Base-by-base conservation (phyloP, 495 filamentous ascomycete species). In the Usnea hakonensis region DNA sequence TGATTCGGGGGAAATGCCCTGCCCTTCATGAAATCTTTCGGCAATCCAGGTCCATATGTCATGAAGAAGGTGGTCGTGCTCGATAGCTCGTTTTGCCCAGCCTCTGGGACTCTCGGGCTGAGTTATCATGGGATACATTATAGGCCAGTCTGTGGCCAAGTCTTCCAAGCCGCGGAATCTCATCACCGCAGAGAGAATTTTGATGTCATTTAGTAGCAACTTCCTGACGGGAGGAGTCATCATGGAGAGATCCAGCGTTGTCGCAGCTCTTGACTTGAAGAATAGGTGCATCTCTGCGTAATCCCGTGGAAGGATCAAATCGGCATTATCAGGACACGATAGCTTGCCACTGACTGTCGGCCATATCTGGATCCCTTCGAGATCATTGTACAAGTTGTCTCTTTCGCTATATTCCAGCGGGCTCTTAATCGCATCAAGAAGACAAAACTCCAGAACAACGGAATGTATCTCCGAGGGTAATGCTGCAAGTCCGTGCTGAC, bases 41-140 rank as follows among this genome's bases (percentile, higher is more conserved):
- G 19, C 17, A 4, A 68, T 61, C 66, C 66, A 68, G 0, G n/a
- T 37, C 66, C 66, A 68, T 21, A 62, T 52, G 44, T 38, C 19
- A 2, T 36, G 33, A 11, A 68, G 10, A 1, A 48, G 19, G 5
- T 3, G 9, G 54, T 68, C 66, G 0, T 58, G 9, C 5, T n/a
- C 23, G 26, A 1, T 0, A 14, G 26, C 30, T 16, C 65, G 62
- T 28, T 21, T 14, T 33, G 17, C 41, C 9, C 26, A 19, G 8
- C 37, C 41, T 11, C 21, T 14, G 8, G 19, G 23, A 11, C 9
- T 10, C 2, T 36, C 28, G 30, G 46, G 19, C 26, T 26, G 19
- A 23, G 14, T 16, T 35, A 3, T 35, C 19, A 21, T 19, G 37
- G 32, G 30, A 28, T 64, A 60, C 19, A 64, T 53, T 3, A 3